Percentiles rank a stretch among this genome's conserved stretches.
These are phyloP conservation scores for Moelleriella libera DNA, from an alignment of 2,329 filamentous ascomycete genomes.

Conservation along the genomic window DNA sequence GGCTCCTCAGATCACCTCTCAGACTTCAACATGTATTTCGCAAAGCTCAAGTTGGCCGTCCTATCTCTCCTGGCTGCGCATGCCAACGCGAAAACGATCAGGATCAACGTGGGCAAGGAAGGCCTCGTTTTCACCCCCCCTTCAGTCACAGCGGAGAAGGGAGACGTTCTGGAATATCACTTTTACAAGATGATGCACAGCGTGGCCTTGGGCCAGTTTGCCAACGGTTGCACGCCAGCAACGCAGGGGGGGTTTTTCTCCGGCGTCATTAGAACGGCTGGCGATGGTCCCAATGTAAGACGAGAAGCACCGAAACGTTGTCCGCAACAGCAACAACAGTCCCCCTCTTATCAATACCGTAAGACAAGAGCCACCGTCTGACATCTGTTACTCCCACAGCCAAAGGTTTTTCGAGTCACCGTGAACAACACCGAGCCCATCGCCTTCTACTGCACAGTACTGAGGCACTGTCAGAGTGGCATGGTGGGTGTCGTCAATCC, in stretches of 20 bases:
- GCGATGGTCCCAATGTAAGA: neutral
- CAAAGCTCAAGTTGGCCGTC: slow-evolving; percentile 3
- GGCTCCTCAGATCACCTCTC: neutral
- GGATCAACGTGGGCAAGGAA: slow-evolving; percentile 27
- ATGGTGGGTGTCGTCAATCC: slow-evolving; percentile 18
- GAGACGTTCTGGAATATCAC: slow-evolving; percentile 35
- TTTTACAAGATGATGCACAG: slow-evolving; percentile 30
- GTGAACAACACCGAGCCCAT: slow-evolving; percentile 15
- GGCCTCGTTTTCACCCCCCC: slow-evolving; percentile 22
- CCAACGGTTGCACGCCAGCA: slow-evolving; percentile 29
- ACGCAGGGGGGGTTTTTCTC: slow-evolving; percentile 5
- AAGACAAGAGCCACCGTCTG: neutral
- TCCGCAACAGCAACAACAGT: too few relatives aligned
- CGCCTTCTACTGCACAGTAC: slow-evolving; percentile 15
- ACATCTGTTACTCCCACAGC: slow-evolving; percentile 1
- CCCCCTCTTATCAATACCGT: too few relatives aligned
- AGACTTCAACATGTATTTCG: slow-evolving; percentile 7
- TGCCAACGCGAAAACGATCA: slow-evolving; percentile 12
- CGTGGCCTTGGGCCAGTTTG: slow-evolving; percentile 30
- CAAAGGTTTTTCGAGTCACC: slow-evolving; percentile 10
- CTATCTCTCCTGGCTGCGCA: slow-evolving; percentile 6
- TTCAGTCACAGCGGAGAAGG: slow-evolving; percentile 22
- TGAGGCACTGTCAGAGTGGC: slow-evolving; percentile 14
- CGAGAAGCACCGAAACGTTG: too few relatives aligned
- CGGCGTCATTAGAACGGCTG: slow-evolving; percentile 3